These are phyloP conservation scores for Trapa bicornis DNA, from an alignment of 345 rosid species.

Conservation along the genomic window DNA sequence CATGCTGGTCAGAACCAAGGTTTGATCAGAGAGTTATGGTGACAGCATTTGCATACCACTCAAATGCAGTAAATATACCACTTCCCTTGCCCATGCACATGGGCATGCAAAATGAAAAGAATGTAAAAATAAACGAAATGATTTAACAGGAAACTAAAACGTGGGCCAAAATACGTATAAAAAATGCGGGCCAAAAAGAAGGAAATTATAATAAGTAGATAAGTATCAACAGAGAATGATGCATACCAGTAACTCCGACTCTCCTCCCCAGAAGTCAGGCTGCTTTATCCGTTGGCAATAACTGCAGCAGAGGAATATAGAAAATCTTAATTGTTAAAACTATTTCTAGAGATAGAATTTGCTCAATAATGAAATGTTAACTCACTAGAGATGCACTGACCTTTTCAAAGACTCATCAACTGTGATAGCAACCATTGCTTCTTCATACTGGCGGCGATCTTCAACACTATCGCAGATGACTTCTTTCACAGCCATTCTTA, in stretches of 20 bases:
- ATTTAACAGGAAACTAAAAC: not conserved
- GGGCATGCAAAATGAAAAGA: not conserved
- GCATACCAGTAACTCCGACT: conserved; percentile 83
- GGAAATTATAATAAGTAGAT: not conserved
- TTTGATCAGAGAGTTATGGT: not conserved
- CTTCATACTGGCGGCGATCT: conserved; percentile 57
- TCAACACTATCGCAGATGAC: conserved; percentile 48
- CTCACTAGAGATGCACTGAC: conserved; percentile 21
- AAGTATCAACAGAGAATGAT: conserved; percentile 3
- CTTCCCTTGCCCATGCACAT: not conserved
- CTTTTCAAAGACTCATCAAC: conserved; percentile 74
- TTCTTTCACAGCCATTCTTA: conserved; percentile 85
- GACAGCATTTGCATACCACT: not conserved
- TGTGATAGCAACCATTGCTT: conserved; percentile 64
- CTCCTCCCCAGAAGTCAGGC: conserved; percentile 92
- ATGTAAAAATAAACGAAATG: not conserved
- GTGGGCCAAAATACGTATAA: no score
- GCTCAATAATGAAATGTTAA: not conserved
- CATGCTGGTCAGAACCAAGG: conserved; percentile 1
- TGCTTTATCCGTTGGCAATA: conserved; percentile 65
- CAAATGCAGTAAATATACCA: not conserved
- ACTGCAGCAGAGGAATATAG: conserved; percentile 19
- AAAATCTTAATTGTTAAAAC: not conserved
- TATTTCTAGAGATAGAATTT: conserved; percentile 1
- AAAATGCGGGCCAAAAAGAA: no score